These are phyloP conservation scores for Pouteria campechiana DNA, from an alignment of 179 eudicot genomes.

Conservation along the genomic window DNA sequence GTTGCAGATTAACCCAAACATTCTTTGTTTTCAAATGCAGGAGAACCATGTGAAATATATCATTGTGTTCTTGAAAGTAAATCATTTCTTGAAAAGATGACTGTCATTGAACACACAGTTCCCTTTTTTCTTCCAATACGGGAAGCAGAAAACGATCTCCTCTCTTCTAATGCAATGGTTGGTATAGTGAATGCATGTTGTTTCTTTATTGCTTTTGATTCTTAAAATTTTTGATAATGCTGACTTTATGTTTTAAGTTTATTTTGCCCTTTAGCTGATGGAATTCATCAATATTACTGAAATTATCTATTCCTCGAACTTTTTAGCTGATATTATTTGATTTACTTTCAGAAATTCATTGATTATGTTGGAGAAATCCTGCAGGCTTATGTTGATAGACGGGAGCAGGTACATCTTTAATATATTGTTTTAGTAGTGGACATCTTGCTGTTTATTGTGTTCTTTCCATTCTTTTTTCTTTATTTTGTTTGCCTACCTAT, in stretches of 20 bases:
- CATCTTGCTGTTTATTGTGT: slow-evolving; percentile 3
- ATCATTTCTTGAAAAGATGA: slow-evolving; percentile 98
- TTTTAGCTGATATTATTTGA: too few species aligned
- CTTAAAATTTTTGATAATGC: too few species aligned
- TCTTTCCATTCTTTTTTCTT: too few species aligned
- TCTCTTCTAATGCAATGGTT: slow-evolving; percentile 98
- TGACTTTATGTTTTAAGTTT: too few species aligned
- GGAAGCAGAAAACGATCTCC: slow-evolving; percentile 86
- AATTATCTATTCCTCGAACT: too few species aligned
- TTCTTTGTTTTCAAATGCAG: too few species aligned
- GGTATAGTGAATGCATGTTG: too few species aligned
- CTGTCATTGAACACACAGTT: slow-evolving; percentile 90
- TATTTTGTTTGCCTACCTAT: too few species aligned
- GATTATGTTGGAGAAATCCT: slow-evolving; percentile 88
- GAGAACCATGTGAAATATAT: slow-evolving; percentile 85
- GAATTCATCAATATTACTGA: too few species aligned
- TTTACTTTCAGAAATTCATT: slow-evolving; percentile 72
- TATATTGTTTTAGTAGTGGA: background rate
- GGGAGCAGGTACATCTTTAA: slow-evolving; percentile 65
- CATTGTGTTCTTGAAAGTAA: slow-evolving; percentile 97
- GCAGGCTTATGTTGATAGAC: slow-evolving; percentile 94
- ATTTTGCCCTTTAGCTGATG: too few species aligned
- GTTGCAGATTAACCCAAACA: too few species aligned
- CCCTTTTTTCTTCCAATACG: slow-evolving; percentile 94
- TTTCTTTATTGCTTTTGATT: too few species aligned